Conservation (phyloP, 2,329 filamentous ascomycete species). For the Pezicula rhizophila region DNA sequence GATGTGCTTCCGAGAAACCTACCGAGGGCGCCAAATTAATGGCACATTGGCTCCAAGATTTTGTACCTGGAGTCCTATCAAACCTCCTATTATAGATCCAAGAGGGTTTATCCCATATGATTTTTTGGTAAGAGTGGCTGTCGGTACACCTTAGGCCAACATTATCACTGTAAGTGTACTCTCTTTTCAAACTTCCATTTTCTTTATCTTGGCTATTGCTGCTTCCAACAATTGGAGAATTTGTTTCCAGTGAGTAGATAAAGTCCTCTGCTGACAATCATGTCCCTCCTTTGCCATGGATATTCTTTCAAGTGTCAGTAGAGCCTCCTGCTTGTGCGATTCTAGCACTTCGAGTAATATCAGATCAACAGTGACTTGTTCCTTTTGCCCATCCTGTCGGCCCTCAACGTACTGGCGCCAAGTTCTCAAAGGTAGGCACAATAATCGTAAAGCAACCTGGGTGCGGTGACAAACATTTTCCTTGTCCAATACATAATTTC, state of each 20-base stretch:
- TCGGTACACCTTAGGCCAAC: background rate
- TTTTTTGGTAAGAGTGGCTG: background rate
- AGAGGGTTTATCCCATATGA: too few species aligned
- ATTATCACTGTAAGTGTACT: background rate
- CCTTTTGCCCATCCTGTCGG: slow-evolving; percentile 36
- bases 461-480: slow-evolving; percentile 46
- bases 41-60: too few species aligned
- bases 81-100: too few species aligned
- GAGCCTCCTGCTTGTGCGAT: background rate
- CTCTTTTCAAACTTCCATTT: slow-evolving; percentile 2
- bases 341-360: slow-evolving; percentile 24
- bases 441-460: slow-evolving; percentile 41
- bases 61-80: too few species aligned
- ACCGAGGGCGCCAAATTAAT: too few species aligned
- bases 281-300: slow-evolving; percentile 1
- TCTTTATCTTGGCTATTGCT: slow-evolving; percentile 12
- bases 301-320: background rate
- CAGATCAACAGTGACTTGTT: slow-evolving; percentile 31
- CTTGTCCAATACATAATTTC: slow-evolving; percentile 41
- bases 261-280: slow-evolving; percentile 12
- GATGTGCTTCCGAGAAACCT: too few species aligned
- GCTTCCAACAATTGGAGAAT: slow-evolving; percentile 12
- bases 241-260: slow-evolving; percentile 20
- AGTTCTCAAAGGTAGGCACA: slow-evolving; percentile 26
- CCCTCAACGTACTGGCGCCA: slow-evolving; percentile 41